Evolutionary conservation across 495 filamentous ascomycete species (phyloP).

Genomic region (Hypomontagnella submonticulosa): DNA sequence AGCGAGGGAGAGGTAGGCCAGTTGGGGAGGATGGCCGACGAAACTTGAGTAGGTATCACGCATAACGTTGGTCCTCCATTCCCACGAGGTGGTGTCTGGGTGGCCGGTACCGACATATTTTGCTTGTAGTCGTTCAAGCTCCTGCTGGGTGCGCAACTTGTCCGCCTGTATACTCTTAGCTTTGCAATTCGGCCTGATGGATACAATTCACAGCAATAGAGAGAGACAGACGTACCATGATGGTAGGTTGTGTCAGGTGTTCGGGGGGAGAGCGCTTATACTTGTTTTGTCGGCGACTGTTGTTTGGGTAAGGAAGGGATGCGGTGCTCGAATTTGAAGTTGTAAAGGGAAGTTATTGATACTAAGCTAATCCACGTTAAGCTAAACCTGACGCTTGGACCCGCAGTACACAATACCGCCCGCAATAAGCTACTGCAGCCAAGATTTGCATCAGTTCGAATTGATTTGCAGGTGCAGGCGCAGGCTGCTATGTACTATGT

Average conservation of each 20-base stretch:
- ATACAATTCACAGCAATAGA: constrained; percentile 32
- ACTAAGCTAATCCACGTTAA: background rate
- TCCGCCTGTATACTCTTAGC: constrained; percentile 71
- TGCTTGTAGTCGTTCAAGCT: constrained; percentile 94
- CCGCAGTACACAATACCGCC: no score
- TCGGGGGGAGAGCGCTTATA: no score
- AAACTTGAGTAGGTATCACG: constrained; percentile 85
- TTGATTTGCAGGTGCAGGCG: no score
- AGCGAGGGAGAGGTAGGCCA: constrained; percentile 90
- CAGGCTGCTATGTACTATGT: background rate
- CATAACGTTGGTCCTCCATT: constrained; percentile 93
- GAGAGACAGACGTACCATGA: background rate
- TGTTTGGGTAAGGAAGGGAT: background rate
- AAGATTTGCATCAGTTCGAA: no score
- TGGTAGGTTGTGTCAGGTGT: background rate
- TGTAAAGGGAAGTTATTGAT: background rate
- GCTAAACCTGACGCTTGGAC: no score
- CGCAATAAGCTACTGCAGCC: no score
- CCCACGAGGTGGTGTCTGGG: constrained; percentile 94
- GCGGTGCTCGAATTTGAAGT: background rate
- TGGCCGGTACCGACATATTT: constrained; percentile 97
- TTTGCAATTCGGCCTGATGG: background rate
- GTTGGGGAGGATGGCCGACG: constrained; percentile 87
- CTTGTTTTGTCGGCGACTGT: no score
- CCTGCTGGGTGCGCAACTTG: constrained; percentile 96